Evolutionary conservation across 2,329 filamentous ascomycete species (phyloP).

Genomic region (Aureobasidium sp.): DNA sequence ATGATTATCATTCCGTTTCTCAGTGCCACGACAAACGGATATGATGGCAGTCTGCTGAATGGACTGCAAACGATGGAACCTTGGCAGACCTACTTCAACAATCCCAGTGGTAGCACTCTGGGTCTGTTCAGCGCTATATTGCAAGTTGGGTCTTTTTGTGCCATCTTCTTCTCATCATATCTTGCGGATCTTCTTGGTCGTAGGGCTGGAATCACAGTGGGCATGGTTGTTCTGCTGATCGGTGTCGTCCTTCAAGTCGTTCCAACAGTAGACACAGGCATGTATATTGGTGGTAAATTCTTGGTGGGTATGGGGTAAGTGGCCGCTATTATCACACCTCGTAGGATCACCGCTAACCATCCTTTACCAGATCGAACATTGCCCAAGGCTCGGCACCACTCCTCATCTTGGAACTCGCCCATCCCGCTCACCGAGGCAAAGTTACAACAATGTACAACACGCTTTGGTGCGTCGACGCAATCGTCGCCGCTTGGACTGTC

Average conservation of each 20-base stretch:
- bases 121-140: conserved; percentile 3
- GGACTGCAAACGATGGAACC: not conserved
- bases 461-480: not conserved
- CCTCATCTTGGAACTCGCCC: not conserved
- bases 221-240: conserved; percentile 38
- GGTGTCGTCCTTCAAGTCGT: conserved; percentile 23
- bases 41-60: conserved; percentile 6
- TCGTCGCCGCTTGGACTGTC: not conserved
- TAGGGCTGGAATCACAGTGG: conserved; percentile 39
- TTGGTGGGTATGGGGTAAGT: not conserved
- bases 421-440: conserved; percentile 3
- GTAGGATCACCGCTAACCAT: not conserved
- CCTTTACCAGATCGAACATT: not conserved
- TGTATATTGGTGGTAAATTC: conserved; percentile 9
- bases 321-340: not conserved
- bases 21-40: conserved; percentile 5
- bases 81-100: not conserved
- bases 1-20: conserved; percentile 13
- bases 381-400: not conserved
- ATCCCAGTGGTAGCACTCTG: not conserved
- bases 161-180: not conserved
- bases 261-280: not conserved
- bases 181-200: conserved; percentile 40
- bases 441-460: conserved; percentile 9
- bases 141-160: conserved; percentile 1